Percentiles rank a stretch among this genome's conserved stretches.
Evolutionary conservation across 352 stramenopile species (phyloP).

Genomic region (Nothophytophthora sp.): DNA sequence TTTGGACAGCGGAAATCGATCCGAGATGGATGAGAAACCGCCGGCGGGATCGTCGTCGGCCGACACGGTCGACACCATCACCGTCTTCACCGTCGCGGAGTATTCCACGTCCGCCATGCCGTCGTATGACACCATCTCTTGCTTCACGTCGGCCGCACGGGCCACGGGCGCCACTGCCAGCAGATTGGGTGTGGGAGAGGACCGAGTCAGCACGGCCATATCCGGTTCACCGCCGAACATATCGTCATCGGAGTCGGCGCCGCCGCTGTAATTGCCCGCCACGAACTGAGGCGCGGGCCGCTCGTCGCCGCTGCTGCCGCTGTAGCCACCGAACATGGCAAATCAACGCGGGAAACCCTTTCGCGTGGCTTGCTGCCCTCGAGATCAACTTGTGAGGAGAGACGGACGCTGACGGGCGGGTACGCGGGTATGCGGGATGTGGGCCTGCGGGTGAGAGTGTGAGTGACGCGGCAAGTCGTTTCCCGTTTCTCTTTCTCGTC

Average conservation of each 20-base stretch:
- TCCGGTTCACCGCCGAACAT: constrained; percentile 41
- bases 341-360: too few species aligned
- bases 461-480: constrained; percentile 33
- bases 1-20: constrained; percentile 47
- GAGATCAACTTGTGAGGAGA: neutral
- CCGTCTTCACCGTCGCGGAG: constrained; percentile 21
- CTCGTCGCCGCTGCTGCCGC: constrained; percentile 6
- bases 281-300: constrained; percentile 45
- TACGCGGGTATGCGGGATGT: constrained; percentile 10
- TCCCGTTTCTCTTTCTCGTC: constrained; percentile 21
- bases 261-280: constrained; percentile 32
- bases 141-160: constrained; percentile 27
- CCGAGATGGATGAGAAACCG: constrained; percentile 64
- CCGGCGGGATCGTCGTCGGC: constrained; percentile 9
- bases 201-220: constrained; percentile 51
- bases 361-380: neutral
- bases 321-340: constrained; percentile 29
- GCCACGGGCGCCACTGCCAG: constrained; percentile 24
- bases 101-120: constrained; percentile 28
- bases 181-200: constrained; percentile 47
- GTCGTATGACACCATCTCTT: constrained; percentile 20
- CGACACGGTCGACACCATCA: constrained; percentile 6
- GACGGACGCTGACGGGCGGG: neutral
- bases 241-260: constrained; percentile 53
- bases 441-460: constrained; percentile 14